These are phyloP conservation scores for Candida broadrunensis DNA, from an alignment of 805 yeast species.

Conservation along the genomic window DNA sequence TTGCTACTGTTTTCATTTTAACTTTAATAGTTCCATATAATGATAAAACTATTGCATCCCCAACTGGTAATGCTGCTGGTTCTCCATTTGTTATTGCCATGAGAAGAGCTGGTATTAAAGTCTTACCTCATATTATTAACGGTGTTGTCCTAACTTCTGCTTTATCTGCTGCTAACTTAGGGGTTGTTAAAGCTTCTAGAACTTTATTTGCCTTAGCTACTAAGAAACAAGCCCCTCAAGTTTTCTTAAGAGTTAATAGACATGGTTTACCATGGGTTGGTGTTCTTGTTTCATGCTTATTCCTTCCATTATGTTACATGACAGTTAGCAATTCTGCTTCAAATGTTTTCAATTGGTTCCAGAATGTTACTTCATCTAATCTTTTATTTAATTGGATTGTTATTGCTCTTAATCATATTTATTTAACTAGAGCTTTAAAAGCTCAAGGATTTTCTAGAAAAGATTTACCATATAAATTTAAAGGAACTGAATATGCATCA, in stretches of 20 bases:
- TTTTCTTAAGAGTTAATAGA: constrained; percentile 27
- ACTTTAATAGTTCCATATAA: constrained; percentile 31
- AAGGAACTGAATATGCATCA: constrained; percentile 33
- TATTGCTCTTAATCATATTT: constrained; percentile 27
- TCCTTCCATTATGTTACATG: constrained; percentile 37
- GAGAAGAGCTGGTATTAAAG: constrained; percentile 27
- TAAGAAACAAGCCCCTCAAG: constrained; percentile 35
- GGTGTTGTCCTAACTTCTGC: constrained; percentile 40
- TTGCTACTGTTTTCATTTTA: constrained; percentile 27
- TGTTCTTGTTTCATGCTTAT: constrained; percentile 15
- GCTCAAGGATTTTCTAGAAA: constrained; percentile 35
- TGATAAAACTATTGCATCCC: constrained; percentile 20
- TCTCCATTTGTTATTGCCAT: constrained; percentile 42
- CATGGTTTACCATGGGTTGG: constrained; percentile 34
- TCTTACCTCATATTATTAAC: constrained; percentile 34
- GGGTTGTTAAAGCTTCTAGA: constrained; percentile 27
- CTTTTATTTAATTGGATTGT: constrained; percentile 23
- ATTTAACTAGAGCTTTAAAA: constrained; percentile 31
- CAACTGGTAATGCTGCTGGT: constrained; percentile 37
- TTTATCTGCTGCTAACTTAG: constrained; percentile 33
- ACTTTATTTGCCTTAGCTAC: constrained; percentile 33
- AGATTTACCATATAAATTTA: constrained; percentile 26
- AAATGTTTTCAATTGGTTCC: constrained; percentile 34
- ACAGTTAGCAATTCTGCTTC: constrained; percentile 19
- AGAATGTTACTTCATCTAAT: constrained; percentile 25